Percentiles rank a stretch among this genome's conserved stretches.
Conservation (phyloP, 305 asterid genomes). For the Fraxinus ornus region DNA sequence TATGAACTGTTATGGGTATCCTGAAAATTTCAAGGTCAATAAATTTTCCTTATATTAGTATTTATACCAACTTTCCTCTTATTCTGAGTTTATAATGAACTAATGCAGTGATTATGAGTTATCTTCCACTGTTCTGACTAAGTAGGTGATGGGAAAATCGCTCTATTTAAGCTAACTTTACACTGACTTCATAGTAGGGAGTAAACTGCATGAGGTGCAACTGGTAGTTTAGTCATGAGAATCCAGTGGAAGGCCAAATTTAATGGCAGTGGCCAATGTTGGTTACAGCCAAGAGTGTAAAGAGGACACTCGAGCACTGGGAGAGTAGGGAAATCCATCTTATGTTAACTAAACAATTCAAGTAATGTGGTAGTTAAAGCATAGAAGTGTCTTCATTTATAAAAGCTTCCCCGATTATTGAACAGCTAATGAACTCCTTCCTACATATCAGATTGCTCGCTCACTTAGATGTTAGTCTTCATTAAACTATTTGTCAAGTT, state of each 20-base stretch:
- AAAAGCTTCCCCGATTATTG: background rate
- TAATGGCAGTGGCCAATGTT: background rate
- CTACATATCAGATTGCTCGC: background rate
- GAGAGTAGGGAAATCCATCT: background rate
- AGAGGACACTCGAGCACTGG: background rate
- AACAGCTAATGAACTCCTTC: background rate
- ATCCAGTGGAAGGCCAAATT: background rate
- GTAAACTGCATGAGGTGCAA: background rate
- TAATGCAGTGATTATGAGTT: background rate
- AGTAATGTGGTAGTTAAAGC: background rate
- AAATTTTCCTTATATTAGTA: background rate
- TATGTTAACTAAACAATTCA: background rate
- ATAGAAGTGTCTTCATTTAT: background rate
- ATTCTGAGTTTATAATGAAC: background rate
- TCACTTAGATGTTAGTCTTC: background rate
- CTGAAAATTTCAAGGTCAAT: constrained; percentile 31
- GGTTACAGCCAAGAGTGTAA: background rate
- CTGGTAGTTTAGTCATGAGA: background rate
- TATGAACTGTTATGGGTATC: constrained; percentile 60
- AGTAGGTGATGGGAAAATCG: background rate
- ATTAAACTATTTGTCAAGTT: background rate
- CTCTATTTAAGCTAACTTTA: background rate
- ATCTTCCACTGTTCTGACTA: background rate
- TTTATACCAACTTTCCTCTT: background rate
- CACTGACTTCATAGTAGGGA: background rate